Percentiles rank a stretch among this genome's conserved stretches.
phyloP scores from a whole-genome alignment of 164 flowering plant genomes.

The Piper longum region DNA sequence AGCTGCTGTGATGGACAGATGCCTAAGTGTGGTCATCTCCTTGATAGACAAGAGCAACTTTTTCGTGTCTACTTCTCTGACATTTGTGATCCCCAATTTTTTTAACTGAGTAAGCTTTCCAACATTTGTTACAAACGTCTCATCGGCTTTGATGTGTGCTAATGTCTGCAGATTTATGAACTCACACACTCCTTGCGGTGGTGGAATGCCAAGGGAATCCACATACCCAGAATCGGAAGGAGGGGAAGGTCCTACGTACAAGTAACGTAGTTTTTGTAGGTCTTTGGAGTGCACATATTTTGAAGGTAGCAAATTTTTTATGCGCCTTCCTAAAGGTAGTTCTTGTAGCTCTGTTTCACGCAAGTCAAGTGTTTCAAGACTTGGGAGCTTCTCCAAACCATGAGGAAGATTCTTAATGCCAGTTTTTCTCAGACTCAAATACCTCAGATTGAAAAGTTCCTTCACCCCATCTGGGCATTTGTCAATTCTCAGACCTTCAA shows the following conservation, averaged over 20 bases:
- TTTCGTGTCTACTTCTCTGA: not conserved
- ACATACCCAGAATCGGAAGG: not conserved
- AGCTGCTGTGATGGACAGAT: not conserved
- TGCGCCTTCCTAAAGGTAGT: slow-evolving; percentile 3
- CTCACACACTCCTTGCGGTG: not conserved
- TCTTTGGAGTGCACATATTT: too few relatives aligned
- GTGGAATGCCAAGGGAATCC: not conserved
- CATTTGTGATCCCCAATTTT: slow-evolving; percentile 1
- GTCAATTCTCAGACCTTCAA: not conserved
- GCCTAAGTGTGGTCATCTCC: slow-evolving; percentile 2
- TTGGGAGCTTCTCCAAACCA: slow-evolving; percentile 2
- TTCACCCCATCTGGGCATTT: slow-evolving; percentile 1
- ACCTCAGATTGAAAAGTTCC: slow-evolving; percentile 5
- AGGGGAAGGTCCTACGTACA: not conserved
- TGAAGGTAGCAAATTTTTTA: too few relatives aligned
- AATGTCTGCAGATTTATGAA: slow-evolving; percentile 1
- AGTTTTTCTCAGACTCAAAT: slow-evolving; percentile 7
- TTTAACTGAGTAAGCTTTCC: slow-evolving; percentile 4
- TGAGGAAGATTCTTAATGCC: slow-evolving; percentile 2
- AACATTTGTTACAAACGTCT: not conserved
- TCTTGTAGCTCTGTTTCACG: not conserved
- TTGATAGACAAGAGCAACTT: slow-evolving; percentile 2
- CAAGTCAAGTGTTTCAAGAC: slow-evolving; percentile 5
- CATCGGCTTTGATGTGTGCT: not conserved
- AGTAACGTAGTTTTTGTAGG: slow-evolving; percentile 4